Evolutionary conservation across 1,284 basidiomycete species (phyloP), one percentile per base, ranked within the genome.

Genomic region (Apiotrichum laibachii): DNA sequence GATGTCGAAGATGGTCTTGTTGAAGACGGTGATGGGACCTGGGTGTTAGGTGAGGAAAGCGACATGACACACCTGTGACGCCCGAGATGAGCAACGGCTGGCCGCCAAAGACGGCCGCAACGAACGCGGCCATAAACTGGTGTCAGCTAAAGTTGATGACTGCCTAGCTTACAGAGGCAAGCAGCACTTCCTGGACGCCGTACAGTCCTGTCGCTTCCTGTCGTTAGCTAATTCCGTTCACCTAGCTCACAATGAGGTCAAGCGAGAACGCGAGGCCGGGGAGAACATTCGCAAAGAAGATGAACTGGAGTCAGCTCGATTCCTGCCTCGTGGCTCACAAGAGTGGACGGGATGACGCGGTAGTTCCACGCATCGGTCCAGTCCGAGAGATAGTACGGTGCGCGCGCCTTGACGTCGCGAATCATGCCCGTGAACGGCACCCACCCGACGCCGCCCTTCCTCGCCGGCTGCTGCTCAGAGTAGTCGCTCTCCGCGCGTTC

Each of bases 21-120:
- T 94, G 71, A 94, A 87, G 8, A 94, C 88, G 1, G 90, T 92
- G 70, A 92, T 92, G 0, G 90, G 90, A 35, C 90, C 88, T 86
- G 65, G 1, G 39, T 15, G 50, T 43, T 50, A 39, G 47, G 26
- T 47, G 15, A 52, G 33, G 11, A 13, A 40, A 37, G 61, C 19
- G 59, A 34, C 18, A 18, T 10, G 21, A 65, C 81, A 34, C 49
- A 86, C 90, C 91, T 19, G 94, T 97, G 2, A 98, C 92, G 12
- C 94, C 94, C 3, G 92, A 91, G 59, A 97, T 94, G 51, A 90
- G 90, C 2, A 97, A 81, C 0, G 94, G 94, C 73, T 98, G 94
- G 10, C 88, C 90, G 3, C 90, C 89, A 59, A 98, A 87, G 47
- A 94, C 77, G 0, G 92, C 88, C 68, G 96, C 95, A n/a, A 93